Conservation (phyloP, 306 rosid genomes). For the Lotus japonicus region DNA sequence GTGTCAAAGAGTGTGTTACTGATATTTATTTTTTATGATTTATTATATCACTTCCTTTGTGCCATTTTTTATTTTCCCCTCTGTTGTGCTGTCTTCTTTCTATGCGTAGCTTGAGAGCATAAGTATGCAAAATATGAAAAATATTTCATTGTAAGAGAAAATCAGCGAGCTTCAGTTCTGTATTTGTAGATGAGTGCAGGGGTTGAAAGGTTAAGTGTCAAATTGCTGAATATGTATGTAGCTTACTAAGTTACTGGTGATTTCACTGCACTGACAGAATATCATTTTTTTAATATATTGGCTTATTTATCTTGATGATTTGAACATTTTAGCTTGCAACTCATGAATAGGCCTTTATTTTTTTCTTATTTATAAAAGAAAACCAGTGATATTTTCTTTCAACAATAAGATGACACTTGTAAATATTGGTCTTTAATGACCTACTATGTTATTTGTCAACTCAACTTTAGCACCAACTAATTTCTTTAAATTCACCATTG, state of each 20-base stretch:
- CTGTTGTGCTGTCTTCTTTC: not conserved
- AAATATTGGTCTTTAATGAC: not conserved
- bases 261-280: not conserved
- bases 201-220: not conserved
- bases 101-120: not conserved
- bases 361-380: not conserved
- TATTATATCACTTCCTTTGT: not conserved
- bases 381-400: not conserved
- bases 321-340: conserved; percentile 9
- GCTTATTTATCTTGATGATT: conserved; percentile 10
- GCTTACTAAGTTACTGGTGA: conserved; percentile 6
- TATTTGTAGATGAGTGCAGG: conserved; percentile 9
- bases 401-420: not conserved
- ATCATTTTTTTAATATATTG: not conserved
- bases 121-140: not conserved
- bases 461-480: not conserved
- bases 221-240: not conserved
- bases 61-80: not conserved
- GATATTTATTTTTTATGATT: not conserved
- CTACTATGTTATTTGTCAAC: not conserved
- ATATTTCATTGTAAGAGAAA: not conserved
- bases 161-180: not conserved
- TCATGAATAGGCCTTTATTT: not conserved
- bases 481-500: conserved; percentile 13
- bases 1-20: not conserved